These are phyloP conservation scores for Xylaria multiplex DNA, from an alignment of 2,329 filamentous ascomycete genomes.

Conservation along the genomic window DNA sequence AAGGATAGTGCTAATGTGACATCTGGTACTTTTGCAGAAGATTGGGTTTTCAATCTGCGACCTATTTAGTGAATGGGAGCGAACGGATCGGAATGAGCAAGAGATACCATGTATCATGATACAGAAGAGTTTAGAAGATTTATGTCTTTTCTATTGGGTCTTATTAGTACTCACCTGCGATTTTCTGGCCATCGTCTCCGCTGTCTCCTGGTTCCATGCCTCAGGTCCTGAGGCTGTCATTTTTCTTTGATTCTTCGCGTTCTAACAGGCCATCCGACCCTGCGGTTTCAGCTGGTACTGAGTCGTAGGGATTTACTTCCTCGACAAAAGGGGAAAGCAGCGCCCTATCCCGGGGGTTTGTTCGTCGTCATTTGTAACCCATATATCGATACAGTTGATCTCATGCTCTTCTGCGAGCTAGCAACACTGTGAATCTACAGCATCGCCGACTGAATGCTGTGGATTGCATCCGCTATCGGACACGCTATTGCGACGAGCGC, in stretches of 20 bases:
- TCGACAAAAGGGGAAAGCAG: constrained; percentile 35
- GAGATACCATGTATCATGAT: not conserved
- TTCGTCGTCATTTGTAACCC: not conserved
- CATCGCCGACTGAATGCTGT: not conserved
- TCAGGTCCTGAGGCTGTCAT: not conserved
- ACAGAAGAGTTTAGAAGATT: not conserved
- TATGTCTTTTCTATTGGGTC: not conserved
- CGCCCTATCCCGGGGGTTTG: constrained; percentile 27
- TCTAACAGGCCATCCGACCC: not conserved
- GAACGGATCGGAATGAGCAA: not conserved
- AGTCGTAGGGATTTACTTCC: not conserved
- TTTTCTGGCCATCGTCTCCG: constrained; percentile 15
- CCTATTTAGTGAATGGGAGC: not conserved
- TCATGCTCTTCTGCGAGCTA: not conserved
- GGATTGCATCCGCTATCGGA: not conserved
- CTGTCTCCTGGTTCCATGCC: too few species aligned
- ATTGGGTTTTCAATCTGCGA: constrained; percentile 38
- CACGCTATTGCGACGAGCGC: not conserved
- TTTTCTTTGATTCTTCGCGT: not conserved
- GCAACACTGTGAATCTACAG: not conserved
- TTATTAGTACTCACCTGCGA: constrained; percentile 1
- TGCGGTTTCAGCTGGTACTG: not conserved
- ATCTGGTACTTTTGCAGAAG: constrained; percentile 41
- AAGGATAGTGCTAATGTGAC: constrained; percentile 37
- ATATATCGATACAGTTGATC: constrained; percentile 7